Evolutionary conservation across 257 asterid species (phyloP), one percentile per base, ranked within the genome.

Genomic region (Solanum corneliomulleri): DNA sequence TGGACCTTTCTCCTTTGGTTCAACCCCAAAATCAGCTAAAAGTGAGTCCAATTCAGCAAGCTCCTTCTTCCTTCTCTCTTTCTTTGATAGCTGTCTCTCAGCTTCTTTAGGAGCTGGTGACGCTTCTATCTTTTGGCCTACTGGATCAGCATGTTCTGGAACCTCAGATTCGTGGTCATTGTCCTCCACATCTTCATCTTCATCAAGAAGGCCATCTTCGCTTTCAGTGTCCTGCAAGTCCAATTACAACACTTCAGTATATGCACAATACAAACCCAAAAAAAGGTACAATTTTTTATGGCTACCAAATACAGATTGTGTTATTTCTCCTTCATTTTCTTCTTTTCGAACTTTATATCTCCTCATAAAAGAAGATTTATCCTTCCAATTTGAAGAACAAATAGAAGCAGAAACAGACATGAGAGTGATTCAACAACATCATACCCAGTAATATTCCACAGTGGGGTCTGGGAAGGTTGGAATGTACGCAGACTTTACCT

Each of bases 31-130:
- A 92, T 97, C 95, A 87, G 98, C 99, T 86, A 97, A 91, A 90
- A 97, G 92, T 15, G 97, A 98, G 89, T 97, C 99, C 86, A 97
- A 92, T 87, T 96, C 99, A 31, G 96, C 99, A 83, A 97, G 96
- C 93, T 97, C 99, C 91, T 97, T 96, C 89, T 95, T 97, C 95
- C 91, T 93, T 87, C 93, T 89, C 92, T 96, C 98, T 92, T 97
- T 96, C 96, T 97, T 97, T 15, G 99, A 96, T 45, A 97, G 94
- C 90, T 97, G 99, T 89, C 95, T 92, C 86, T 95, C 99, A 45
- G 98, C 35, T 89, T 94, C 99, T 88, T 93, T 97, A 27, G 95
- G 96, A 72, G 93, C 95, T 86, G 82, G 72, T 37, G 74, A 56
- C 74, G 88, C 70, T 52, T 71, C 88, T 35, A 72, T 64, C 66